These are phyloP conservation scores for Spatholobus suberectus DNA, from an alignment of 306 rosid genomes.

Conservation along the genomic window DNA sequence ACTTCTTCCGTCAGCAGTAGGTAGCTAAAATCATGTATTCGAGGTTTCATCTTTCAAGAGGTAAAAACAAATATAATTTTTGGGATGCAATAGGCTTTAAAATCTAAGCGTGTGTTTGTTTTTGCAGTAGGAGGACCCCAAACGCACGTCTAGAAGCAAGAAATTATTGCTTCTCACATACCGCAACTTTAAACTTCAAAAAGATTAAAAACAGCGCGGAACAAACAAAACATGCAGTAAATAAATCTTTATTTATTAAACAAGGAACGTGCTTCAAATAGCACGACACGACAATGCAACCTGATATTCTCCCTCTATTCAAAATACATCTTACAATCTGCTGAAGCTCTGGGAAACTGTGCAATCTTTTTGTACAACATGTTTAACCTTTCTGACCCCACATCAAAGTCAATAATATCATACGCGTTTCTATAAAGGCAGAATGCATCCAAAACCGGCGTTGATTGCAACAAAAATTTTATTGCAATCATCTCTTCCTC, in stretches of 20 bases:
- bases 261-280: neutral
- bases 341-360: neutral
- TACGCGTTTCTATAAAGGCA: neutral
- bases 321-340: neutral
- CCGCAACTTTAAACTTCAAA: too few relatives aligned
- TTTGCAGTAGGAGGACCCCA: too few relatives aligned
- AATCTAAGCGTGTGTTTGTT: neutral
- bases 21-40: too few relatives aligned
- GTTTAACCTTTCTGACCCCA: neutral
- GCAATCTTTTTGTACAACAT: neutral
- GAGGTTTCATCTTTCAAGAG: too few relatives aligned
- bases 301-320: neutral
- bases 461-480: neutral
- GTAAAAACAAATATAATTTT: too few relatives aligned
- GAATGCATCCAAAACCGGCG: neutral
- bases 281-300: neutral
- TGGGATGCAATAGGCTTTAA: too few relatives aligned
- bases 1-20: too few relatives aligned
- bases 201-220: too few relatives aligned
- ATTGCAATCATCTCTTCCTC: constrained; percentile 26
- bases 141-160: too few relatives aligned
- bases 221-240: too few relatives aligned
- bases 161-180: too few relatives aligned
- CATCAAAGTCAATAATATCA: neutral
- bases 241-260: too few relatives aligned